Evolutionary conservation across 192 early-diverging fungal genomes (phyloP), one percentile per base, ranked within the genome.

Genomic region (Linnemannia elongata): DNA sequence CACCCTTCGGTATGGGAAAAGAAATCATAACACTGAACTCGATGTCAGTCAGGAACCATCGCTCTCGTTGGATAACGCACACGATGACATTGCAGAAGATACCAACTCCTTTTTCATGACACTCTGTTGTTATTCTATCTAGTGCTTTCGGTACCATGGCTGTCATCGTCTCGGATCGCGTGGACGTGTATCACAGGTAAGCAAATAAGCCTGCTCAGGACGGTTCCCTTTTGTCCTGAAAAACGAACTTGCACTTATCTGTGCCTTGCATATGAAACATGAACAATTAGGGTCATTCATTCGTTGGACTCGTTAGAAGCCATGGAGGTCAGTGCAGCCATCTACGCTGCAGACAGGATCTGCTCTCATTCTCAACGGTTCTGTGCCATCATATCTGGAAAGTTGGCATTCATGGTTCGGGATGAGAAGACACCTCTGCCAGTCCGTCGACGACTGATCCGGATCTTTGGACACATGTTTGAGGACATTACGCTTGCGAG

Each of bases 391-490:
- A 89, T 91, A 6, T 88, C 81, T 55, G 83, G 81, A 44, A 88
- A 89, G 68, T 72, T 90, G 9, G 81, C 76, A 17, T 78, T 81
- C 44, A 85, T 88, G 82, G 78, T 81, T 36, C 78, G 78, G n/a
- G 81, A 84, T 45, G 66, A 57, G 7, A 82, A 81, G 45, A 89
- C 86, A 20, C 82, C 88, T 18, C 72, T 88, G 4, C 80, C 88
- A 15, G 70, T 89, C 36, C 76, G 78, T 44, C 79, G 82, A 22
- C 52, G 82, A 70, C 69, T 90, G 33, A 83, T 91, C 44, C 80
- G 85, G n/a, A 89, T 91, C 57, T 88, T 91, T 72, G 89, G 90
- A 36, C 90, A 91, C 70, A 91, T 91, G 90, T 88, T 90, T 74
- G 82, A 80, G 41, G 88, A 91, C 75, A 89, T 89, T 41, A 81